Percentiles rank a stretch among this genome's conserved stretches.
phyloP scores from a whole-genome alignment of 2,329 filamentous ascomycete species.

The Talaromyces sp. region DNA sequence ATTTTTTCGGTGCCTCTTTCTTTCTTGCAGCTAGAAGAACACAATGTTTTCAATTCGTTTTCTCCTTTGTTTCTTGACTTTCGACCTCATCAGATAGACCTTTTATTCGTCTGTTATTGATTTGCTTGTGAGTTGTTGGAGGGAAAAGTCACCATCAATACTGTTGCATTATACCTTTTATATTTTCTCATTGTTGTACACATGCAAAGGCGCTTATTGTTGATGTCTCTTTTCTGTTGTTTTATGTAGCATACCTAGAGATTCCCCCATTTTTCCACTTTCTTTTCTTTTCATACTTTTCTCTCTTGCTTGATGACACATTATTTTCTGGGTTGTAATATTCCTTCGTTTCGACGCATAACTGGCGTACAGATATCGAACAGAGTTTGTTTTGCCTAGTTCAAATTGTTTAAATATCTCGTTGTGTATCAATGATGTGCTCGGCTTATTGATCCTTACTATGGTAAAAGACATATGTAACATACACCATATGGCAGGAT shows the following conservation, averaged over 20 bases:
- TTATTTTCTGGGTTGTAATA: neutral
- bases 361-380: neutral
- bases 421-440: neutral
- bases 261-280: neutral
- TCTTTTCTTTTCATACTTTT: neutral
- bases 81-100: neutral
- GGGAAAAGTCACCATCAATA: neutral
- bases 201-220: neutral
- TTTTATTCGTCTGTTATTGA: neutral
- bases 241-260: conserved; percentile 5
- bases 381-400: neutral
- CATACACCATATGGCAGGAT: too few relatives aligned
- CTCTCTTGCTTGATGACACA: neutral
- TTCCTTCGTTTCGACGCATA: neutral
- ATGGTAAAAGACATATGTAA: too few relatives aligned
- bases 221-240: neutral
- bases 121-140: neutral
- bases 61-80: neutral
- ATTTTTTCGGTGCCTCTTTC: neutral
- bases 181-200: neutral
- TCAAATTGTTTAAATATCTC: neutral
- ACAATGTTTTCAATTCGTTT: neutral
- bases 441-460: too few relatives aligned
- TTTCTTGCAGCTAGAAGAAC: neutral
- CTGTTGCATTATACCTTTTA: neutral